Conservation (phyloP, 495 filamentous ascomycete genomes). For the Barbatosphaeria neglecta region DNA sequence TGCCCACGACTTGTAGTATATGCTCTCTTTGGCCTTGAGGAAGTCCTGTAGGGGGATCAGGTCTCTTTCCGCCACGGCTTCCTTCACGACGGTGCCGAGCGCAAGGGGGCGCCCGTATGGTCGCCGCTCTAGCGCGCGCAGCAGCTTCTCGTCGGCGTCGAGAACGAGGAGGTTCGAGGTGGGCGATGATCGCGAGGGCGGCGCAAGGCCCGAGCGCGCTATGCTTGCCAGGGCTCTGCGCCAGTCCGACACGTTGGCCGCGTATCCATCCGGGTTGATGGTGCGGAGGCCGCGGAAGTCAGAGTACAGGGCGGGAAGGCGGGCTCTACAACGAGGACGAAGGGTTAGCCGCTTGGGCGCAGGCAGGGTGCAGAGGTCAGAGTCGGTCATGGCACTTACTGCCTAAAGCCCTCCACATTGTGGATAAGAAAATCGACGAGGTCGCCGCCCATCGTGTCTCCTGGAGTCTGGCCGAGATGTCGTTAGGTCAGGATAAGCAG, state of each 20-base stretch:
- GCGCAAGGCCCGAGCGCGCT: slow-evolving; percentile 44
- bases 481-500: not conserved
- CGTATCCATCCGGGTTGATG: slow-evolving; percentile 84
- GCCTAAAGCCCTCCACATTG: slow-evolving; percentile 32
- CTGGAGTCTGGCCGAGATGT: slow-evolving; percentile 4
- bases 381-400: slow-evolving; percentile 12
- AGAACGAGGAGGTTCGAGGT: slow-evolving; percentile 47
- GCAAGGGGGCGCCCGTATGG: slow-evolving; percentile 80
- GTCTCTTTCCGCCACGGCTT: slow-evolving; percentile 54
- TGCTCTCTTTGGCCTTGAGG: slow-evolving; percentile 43
- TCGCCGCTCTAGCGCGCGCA: slow-evolving; percentile 57
- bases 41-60: slow-evolving; percentile 61
- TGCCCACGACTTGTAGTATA: slow-evolving; percentile 45
- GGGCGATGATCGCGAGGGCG: slow-evolving; percentile 39
- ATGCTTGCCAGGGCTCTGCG: slow-evolving; percentile 58
- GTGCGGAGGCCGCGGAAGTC: slow-evolving; percentile 71
- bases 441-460: slow-evolving; percentile 16
- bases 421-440: slow-evolving; percentile 35
- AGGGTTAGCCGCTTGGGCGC: not conserved
- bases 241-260: slow-evolving; percentile 79
- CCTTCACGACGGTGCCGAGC: slow-evolving; percentile 65
- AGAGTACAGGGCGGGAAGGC: slow-evolving; percentile 86
- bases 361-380: not conserved
- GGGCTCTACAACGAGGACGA: slow-evolving; percentile 40
- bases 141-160: slow-evolving; percentile 54